A percentile compares a stretch with the other conserved stretches of the same genome.
phyloP scores from a whole-genome alignment of 371 early-diverging fungal genomes.

The Mucor saturninus region DNA sequence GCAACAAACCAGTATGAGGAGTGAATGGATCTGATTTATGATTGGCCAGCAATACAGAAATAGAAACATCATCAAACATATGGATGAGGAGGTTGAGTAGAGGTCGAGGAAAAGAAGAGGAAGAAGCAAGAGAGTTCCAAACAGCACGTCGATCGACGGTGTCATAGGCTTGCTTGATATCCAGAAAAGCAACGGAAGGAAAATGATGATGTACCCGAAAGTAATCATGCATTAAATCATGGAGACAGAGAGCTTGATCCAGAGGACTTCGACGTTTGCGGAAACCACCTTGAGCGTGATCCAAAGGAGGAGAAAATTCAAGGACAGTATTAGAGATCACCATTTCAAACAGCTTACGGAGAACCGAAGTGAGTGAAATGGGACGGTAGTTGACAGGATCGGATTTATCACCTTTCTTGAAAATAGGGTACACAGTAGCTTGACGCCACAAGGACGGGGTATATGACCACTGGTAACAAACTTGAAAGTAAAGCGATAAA shows the following conservation, averaged over 20 bases:
- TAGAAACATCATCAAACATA: not conserved
- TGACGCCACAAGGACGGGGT: slow-evolving; percentile 27
- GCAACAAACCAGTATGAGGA: slow-evolving; percentile 7
- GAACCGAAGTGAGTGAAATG: slow-evolving; percentile 26
- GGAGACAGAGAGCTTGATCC: slow-evolving; percentile 36
- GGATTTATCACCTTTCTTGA: slow-evolving; percentile 26
- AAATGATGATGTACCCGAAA: not conserved
- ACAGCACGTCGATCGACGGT: slow-evolving; percentile 19
- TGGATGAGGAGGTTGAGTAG: not conserved
- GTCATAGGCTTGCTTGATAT: slow-evolving; percentile 29
- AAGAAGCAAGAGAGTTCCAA: not conserved
- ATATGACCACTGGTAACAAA: slow-evolving; percentile 33
- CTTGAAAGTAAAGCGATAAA: slow-evolving; percentile 13
- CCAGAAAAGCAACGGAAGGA: slow-evolving; percentile 20
- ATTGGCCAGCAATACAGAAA: not conserved
- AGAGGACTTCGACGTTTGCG: slow-evolving; percentile 28
- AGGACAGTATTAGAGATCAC: slow-evolving; percentile 4
- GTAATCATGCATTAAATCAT: slow-evolving; percentile 18
- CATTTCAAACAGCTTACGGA: slow-evolving; percentile 30
- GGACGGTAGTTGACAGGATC: slow-evolving; percentile 28
- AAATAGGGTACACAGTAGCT: slow-evolving; percentile 31
- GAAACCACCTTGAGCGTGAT: slow-evolving; percentile 44
- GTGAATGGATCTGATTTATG: not conserved
- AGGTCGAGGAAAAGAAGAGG: not conserved
- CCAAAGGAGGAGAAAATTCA: slow-evolving; percentile 14